Percentiles rank a stretch among this genome's conserved stretches.
These are phyloP conservation scores for Candida railenensis DNA, from an alignment of 805 yeast genomes.

Conservation along the genomic window DNA sequence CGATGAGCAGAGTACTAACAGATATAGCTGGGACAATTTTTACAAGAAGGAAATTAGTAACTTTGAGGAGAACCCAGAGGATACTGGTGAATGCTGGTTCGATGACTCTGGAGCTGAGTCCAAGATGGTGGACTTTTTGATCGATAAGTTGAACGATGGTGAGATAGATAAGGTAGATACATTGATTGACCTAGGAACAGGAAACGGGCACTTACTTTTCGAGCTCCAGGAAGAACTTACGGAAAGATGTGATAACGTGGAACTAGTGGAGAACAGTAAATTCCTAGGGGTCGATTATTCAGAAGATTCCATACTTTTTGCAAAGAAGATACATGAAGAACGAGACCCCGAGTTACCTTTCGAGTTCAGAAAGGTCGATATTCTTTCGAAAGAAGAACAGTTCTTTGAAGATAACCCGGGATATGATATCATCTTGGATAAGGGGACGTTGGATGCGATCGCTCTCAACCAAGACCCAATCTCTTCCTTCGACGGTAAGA, in stretches of 20 bases:
- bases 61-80: constrained; percentile 70
- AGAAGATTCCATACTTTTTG: constrained; percentile 74
- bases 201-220: constrained; percentile 89
- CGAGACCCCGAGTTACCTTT: constrained; percentile 33
- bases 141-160: constrained; percentile 43
- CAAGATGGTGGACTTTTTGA: constrained; percentile 72
- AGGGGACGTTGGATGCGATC: constrained; percentile 96
- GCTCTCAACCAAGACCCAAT: constrained; percentile 67
- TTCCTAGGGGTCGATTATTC: constrained; percentile 82
- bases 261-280: constrained; percentile 18
- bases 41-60: constrained; percentile 72
- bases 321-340: constrained; percentile 52
- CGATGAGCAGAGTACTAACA: constrained; percentile 15
- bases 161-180: constrained; percentile 9
- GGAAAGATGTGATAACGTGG: constrained; percentile 36
- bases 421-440: constrained; percentile 81
- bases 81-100: constrained; percentile 97
- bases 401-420: constrained; percentile 29
- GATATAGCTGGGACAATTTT: constrained; percentile 77
- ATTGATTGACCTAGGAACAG: constrained; percentile 80
- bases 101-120: constrained; percentile 91
- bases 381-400: constrained; percentile 43
- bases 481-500: constrained; percentile 43
- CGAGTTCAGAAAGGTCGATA: constrained; percentile 69
- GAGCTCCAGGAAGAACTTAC: constrained; percentile 64